A percentile compares a stretch with the other conserved stretches of the same genome.
Conservation (phyloP, 2,329 filamentous ascomycete genomes). For the Blastomyces percursus region DNA sequence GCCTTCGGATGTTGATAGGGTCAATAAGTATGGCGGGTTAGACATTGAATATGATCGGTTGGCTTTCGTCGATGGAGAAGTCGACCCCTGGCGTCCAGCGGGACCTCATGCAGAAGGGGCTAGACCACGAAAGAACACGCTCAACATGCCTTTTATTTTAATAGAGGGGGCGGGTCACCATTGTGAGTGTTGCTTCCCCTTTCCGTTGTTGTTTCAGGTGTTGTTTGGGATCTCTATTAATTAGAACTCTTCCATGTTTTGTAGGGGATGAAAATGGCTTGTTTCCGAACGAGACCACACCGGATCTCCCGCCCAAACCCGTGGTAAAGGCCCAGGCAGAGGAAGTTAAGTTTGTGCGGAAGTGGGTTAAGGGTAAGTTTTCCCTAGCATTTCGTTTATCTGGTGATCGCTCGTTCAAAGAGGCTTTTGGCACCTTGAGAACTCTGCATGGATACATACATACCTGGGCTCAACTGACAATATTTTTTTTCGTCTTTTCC, state of each 20-base stretch:
- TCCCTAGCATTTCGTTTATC: not conserved
- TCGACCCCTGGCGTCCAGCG: constrained; percentile 69
- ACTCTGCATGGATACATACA: not conserved
- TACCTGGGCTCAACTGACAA: not conserved
- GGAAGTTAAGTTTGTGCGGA: constrained; percentile 38
- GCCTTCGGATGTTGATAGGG: constrained; percentile 50
- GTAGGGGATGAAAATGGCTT: constrained; percentile 41
- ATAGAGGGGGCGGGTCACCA: constrained; percentile 69
- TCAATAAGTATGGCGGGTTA: constrained; percentile 70
- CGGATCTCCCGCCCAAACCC: constrained; percentile 35
- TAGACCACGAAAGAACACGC: constrained; percentile 47
- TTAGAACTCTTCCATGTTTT: constrained; percentile 15
- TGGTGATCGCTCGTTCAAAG: not conserved
- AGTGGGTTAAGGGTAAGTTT: constrained; percentile 36
- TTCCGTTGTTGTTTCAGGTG: constrained; percentile 19
- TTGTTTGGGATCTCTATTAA: not conserved
- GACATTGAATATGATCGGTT: constrained; percentile 62
- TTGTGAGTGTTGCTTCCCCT: constrained; percentile 55
- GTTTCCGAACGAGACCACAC: constrained; percentile 42
- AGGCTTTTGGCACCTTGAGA: not conserved
- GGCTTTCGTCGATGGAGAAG: constrained; percentile 64
- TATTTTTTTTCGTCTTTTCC: not conserved
- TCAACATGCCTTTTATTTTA: constrained; percentile 58
- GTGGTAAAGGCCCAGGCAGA: constrained; percentile 39
- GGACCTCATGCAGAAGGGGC: constrained; percentile 58